Conservation (phyloP, 148 eudicot species). For the Hydrangea macrophylla region DNA sequence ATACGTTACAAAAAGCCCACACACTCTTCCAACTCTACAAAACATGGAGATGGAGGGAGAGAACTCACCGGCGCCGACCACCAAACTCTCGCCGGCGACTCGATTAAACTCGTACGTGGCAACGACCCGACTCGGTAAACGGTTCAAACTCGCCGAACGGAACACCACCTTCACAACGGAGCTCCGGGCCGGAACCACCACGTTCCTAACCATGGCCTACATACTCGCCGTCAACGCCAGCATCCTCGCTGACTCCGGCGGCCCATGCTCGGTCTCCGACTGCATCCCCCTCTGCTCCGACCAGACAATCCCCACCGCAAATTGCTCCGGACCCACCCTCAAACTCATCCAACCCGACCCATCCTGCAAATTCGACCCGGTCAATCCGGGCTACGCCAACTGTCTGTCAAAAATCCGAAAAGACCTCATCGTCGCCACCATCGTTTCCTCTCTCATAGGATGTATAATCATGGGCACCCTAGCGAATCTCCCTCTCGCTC, state of each 20-base stretch:
- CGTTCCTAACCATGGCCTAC: constrained; percentile 97
- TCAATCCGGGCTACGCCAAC: constrained; percentile 74
- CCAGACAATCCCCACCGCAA: constrained; percentile 27
- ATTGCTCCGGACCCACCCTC: constrained; percentile 38
- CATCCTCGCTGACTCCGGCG: constrained; percentile 85
- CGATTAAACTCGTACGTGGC: constrained; percentile 58
- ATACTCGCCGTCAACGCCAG: constrained; percentile 97
- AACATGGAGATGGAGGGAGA: constrained; percentile 26
- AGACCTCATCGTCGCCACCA: constrained; percentile 86
- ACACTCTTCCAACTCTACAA: neutral
- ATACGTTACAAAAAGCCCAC: neutral
- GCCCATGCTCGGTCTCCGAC: constrained; percentile 70
- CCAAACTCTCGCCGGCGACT: constrained; percentile 13
- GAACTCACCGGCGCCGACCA: constrained; percentile 6
- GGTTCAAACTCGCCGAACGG: constrained; percentile 66
- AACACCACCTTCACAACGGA: constrained; percentile 85
- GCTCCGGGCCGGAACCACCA: constrained; percentile 91
- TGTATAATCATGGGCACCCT: constrained; percentile 78
- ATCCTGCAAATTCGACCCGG: constrained; percentile 75
- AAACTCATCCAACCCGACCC: constrained; percentile 45
- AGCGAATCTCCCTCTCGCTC: constrained; percentile 77
- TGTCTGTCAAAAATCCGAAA: constrained; percentile 46
- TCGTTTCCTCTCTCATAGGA: constrained; percentile 71
- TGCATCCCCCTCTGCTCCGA: constrained; percentile 73
- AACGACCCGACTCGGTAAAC: constrained; percentile 42